Percentiles rank a stretch among this genome's conserved stretches.
Conservation (phyloP, 805 yeast species). For the Tetrapisispora arboricola region DNA sequence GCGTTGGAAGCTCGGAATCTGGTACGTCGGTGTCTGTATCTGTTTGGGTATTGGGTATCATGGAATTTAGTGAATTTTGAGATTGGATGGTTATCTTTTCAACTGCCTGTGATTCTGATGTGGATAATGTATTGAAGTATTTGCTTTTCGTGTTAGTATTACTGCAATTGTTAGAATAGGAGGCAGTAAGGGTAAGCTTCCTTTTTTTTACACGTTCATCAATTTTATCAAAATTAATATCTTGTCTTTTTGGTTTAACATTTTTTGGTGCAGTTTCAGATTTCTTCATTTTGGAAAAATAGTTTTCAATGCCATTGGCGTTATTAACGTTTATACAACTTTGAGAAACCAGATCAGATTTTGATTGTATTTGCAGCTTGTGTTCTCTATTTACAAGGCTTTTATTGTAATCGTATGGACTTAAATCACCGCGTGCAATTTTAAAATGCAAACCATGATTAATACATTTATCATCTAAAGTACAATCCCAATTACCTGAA, state of each 20-base stretch:
- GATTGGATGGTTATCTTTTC: no score
- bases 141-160: background rate
- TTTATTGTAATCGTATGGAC: slow-evolving; percentile 41
- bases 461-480: slow-evolving; percentile 26
- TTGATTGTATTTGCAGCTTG: slow-evolving; percentile 19
- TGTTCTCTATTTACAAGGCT: slow-evolving; percentile 28
- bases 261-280: background rate
- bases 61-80: background rate
- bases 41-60: background rate
- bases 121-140: background rate
- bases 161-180: background rate
- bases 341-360: slow-evolving; percentile 9
- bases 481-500: slow-evolving; percentile 11
- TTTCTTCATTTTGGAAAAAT: slow-evolving; percentile 10
- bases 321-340: background rate
- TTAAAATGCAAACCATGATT: slow-evolving; percentile 39
- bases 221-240: slow-evolving; percentile 10
- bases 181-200: slow-evolving; percentile 7
- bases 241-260: background rate
- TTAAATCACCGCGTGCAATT: slow-evolving; percentile 55
- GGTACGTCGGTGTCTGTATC: slow-evolving; percentile 20
- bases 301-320: slow-evolving; percentile 13
- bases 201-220: slow-evolving; percentile 16
- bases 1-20: slow-evolving; percentile 21
- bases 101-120: background rate